Base-by-base conservation (phyloP, 2,329 filamentous ascomycete species). In the Rasamsonia emersonii region DNA sequence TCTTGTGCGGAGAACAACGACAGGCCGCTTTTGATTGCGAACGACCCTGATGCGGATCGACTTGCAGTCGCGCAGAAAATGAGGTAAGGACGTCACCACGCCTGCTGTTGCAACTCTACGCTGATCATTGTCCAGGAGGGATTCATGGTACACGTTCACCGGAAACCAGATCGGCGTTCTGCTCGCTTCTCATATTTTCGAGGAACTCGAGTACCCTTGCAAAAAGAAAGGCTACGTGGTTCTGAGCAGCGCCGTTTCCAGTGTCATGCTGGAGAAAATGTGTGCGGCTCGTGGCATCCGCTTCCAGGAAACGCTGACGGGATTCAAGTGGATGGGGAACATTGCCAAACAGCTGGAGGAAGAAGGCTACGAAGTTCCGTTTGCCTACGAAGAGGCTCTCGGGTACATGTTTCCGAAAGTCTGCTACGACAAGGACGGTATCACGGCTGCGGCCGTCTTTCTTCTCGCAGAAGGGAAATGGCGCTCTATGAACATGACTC, bases 281-380 rank as follows among this genome's bases (percentile, higher is more conserved):
- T 73, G 73, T 1, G 47, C 58, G 17, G 57, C 64, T 13, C 68
- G 71, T 50, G 70, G 69, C 2, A 71, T 78, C 40, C 58, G 68
- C 30, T 77, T 73, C 46, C 61, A 65, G 36, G 75, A 79, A 45
- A 78, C 76, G 0, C 54, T 80, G 18, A 80, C 76, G 0, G 76
- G 76, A 2, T 80, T 80, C 59, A 80, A 80, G 50, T 80, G 76
- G 76, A 68, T 80, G 40, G 76, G 74, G 2, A 79, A 78, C 40
- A 62, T 70, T 27, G 71, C 73, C 2, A 64, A 67, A 11, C 57
- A 67, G n/a, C 61, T 77, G 2, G 58, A 67, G 34, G 44, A 50
- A 3, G 46, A 58, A 33, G 71, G 69, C 15, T 71, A 70, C 42
- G 57, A 65, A 14, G 65, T 71, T 1, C 58, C 65, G 0, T 79